Evolutionary conservation across 441 rosid species (phyloP), one percentile per base, ranked within the genome.

Genomic region (Corymbia calophylla): DNA sequence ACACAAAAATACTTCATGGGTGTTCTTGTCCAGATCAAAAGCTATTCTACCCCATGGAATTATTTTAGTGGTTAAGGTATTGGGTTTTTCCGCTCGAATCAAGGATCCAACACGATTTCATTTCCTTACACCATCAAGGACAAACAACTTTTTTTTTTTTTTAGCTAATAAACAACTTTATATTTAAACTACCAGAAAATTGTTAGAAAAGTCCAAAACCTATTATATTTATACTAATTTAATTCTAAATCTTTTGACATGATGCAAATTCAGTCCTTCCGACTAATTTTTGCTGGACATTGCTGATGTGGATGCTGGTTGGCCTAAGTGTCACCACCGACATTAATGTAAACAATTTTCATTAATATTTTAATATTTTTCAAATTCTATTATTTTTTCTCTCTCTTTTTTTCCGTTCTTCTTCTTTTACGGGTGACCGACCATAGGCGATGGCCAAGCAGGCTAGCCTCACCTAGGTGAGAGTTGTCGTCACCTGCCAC

Each of bases 311-410:
- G 62, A 58, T 10, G 17, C 14, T 2, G 0, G 25, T 58, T 14
- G 4, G 0, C 14, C n/a, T 58, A 58, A 5, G 10, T 25, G 10
- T 58, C 62, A 58, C 13, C 12, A 58, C 5, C 0, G 29, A 2
- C 3, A 0, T 1, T 58, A 0, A 58, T 13, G n/a, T 58, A 58
- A 9, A 58, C 25, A 58, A 58, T 9, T 58, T 58, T 25, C 9
- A 58, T 58, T 58, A 58, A 23, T 58, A 9, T 23, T 58, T 23
- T 23, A 9, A 21, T 21, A 8, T 21, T 21, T 21, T 56, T 9
- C 25, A 2, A 2, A 9, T 4, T 56, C 21, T 56, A 9, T 4
- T 8, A 51, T 51, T 51, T 51, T 51, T 51, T 56, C 9, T 56
- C 25, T 56, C 4, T 56, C 3, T 23, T 56, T 18, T 56, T 56